Base-by-base conservation (phyloP, 768 basidiomycete species). In the Suillus hirtellus region DNA sequence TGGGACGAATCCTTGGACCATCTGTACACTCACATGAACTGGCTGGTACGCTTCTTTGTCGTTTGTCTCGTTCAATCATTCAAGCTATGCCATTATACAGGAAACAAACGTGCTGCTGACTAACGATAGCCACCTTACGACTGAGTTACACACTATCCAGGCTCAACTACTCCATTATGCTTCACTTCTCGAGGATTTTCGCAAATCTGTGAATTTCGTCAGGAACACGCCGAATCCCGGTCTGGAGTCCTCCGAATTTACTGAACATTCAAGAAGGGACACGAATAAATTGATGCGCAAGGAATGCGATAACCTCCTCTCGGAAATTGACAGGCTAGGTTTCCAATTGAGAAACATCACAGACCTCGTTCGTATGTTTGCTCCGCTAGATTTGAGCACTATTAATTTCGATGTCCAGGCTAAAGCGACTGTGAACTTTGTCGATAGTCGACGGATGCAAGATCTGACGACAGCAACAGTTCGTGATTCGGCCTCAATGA, bases 1-100 rank as follows among this genome's bases (percentile, higher is more conserved):
- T 87, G 86, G 85, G 86, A 87, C 53, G 85, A 88, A 69, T 73
- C 84, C 0, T 75, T 86, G 38, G 85, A 86, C 66, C 72, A 74
- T 14, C 67, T 87, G 46, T 86, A 85, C 62, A 66, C 69, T 10
- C 83, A 87, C 64, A 79, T 87, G 27, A 82, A 79, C 63, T 76
- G 66, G 62, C 73, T 88, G 72, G 84, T 86, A 68, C 47, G 71
- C 9, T 7, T 24, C 50, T 14, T 47, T 11, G 11, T 55, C 3
- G 9, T 0, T 56, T 46, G 40, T 34, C 24, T 56, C 44, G 12
- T 60, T 65, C 38, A 60, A 17, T 61, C 35, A 7, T 21, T 15
- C 6, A 62, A 31, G 17, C 14, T 4, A 35, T 4, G 4, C 1
- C 61, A 52, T 10, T 56, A 54, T 60, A 14, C 63, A 86, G 84